Conservation (phyloP, 495 filamentous ascomycete species). For the Podospora fimiseda region DNA sequence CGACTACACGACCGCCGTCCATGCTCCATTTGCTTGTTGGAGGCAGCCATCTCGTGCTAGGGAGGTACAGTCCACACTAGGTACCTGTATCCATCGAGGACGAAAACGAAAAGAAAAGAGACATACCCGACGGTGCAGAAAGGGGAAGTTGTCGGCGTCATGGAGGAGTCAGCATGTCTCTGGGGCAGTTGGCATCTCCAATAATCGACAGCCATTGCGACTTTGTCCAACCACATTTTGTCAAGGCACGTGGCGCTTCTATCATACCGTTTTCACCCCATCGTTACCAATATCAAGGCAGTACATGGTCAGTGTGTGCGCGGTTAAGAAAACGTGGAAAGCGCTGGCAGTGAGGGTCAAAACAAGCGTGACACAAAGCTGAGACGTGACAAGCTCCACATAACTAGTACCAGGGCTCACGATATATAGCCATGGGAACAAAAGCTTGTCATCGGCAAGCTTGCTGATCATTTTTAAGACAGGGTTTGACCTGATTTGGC, state of each 20-base stretch:
- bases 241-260: constrained; percentile 17
- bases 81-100: too few species aligned
- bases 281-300: background rate
- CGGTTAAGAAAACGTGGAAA: constrained; percentile 15
- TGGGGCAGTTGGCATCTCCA: background rate
- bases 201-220: constrained; percentile 13
- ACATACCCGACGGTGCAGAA: background rate
- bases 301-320: background rate
- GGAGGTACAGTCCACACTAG: background rate
- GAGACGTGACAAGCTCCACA: constrained; percentile 13
- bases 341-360: constrained; percentile 12
- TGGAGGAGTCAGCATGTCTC: constrained; percentile 4
- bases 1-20: background rate
- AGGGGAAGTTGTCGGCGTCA: constrained; percentile 6
- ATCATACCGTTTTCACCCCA: constrained; percentile 4
- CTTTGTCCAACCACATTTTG: background rate
- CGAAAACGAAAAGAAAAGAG: background rate
- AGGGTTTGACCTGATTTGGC: background rate
- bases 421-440: constrained; percentile 4
- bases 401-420: constrained; percentile 4
- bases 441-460: constrained; percentile 1
- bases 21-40: background rate
- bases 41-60: background rate
- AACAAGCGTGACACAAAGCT: constrained; percentile 25
- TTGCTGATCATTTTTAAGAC: constrained; percentile 1